These are phyloP conservation scores for Incumbomyces delicatus DNA, from an alignment of 2,329 filamentous ascomycete species.

Conservation along the genomic window DNA sequence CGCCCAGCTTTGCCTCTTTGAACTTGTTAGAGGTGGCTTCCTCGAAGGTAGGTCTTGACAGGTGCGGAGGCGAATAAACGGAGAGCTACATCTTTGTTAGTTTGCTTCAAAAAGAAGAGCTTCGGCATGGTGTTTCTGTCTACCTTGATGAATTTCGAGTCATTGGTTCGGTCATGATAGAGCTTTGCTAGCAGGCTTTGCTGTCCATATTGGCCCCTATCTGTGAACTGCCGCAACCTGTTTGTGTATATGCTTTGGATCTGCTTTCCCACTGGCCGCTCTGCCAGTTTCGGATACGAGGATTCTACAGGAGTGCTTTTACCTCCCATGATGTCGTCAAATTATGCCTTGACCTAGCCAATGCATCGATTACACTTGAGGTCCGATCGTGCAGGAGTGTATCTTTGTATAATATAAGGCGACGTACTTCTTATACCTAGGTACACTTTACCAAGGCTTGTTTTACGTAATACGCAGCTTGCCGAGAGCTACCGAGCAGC, in stretches of 20 bases:
- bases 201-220: slow-evolving; percentile 64
- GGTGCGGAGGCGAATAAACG: slow-evolving; percentile 73
- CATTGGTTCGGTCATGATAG: slow-evolving; percentile 3
- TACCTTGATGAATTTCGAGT: slow-evolving; percentile 8
- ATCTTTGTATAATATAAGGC: no score
- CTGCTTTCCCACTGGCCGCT: slow-evolving; percentile 58
- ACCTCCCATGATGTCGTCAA: slow-evolving; percentile 15
- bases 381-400: no score
- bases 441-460: no score
- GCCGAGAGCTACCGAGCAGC: no score
- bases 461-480: no score
- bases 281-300: slow-evolving; percentile 41
- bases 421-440: no score
- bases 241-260: slow-evolving; percentile 79
- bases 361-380: no score
- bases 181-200: slow-evolving; percentile 56
- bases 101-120: neutral
- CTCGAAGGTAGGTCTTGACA: slow-evolving; percentile 72
- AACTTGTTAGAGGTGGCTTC: slow-evolving; percentile 73
- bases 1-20: slow-evolving; percentile 61
- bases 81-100: slow-evolving; percentile 48
- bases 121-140: neutral
- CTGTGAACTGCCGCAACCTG: slow-evolving; percentile 72
- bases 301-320: slow-evolving; percentile 19
- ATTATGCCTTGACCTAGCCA: neutral